phyloP scores from a whole-genome alignment of 352 stramenopile genomes.

The Phytophthora pluvialis region DNA sequence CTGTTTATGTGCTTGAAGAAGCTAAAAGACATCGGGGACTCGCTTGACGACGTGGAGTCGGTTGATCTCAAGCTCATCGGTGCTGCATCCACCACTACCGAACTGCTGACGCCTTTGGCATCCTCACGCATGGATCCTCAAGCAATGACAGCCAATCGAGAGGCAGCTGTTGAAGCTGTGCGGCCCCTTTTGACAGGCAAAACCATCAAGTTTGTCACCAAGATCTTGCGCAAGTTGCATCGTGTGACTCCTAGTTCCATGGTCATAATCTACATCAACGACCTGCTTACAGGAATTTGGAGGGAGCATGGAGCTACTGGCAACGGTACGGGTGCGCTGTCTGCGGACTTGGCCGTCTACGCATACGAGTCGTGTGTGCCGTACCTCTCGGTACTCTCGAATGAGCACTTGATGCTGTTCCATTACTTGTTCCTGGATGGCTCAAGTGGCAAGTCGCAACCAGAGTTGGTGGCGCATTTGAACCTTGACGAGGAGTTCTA shows the following conservation, averaged over 20 bases:
- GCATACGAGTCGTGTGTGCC: constrained; percentile 76
- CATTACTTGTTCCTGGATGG: constrained; percentile 52
- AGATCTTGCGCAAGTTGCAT: constrained; percentile 76
- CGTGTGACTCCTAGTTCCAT: constrained; percentile 63
- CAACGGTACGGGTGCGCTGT: constrained; percentile 17
- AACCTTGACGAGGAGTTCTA: constrained; percentile 61
- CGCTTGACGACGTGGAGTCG: constrained; percentile 10
- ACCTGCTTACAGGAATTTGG: constrained; percentile 55
- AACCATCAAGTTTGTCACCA: constrained; percentile 76
- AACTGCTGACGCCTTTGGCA: constrained; percentile 47
- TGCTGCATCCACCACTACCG: constrained; percentile 35
- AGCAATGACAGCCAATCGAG: constrained; percentile 17
- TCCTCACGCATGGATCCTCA: constrained; percentile 22
- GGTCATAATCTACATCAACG: constrained; percentile 73
- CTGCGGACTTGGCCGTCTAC: constrained; percentile 56
- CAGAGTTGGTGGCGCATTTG: constrained; percentile 27
- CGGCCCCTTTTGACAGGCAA: constrained; percentile 59
- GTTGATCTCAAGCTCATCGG: constrained; percentile 72
- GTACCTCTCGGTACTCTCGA: constrained; percentile 66
- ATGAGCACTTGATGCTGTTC: constrained; percentile 76
- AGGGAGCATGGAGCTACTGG: constrained; percentile 34
- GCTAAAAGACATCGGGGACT: constrained; percentile 55
- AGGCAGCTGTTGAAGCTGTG: constrained; percentile 51
- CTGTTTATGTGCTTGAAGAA: constrained; percentile 86
- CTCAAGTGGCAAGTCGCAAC: constrained; percentile 16